Percentiles rank a stretch among this genome's conserved stretches.
phyloP scores from a whole-genome alignment of 2,329 filamentous ascomycete species.

The Aspergillus arachidicola region DNA sequence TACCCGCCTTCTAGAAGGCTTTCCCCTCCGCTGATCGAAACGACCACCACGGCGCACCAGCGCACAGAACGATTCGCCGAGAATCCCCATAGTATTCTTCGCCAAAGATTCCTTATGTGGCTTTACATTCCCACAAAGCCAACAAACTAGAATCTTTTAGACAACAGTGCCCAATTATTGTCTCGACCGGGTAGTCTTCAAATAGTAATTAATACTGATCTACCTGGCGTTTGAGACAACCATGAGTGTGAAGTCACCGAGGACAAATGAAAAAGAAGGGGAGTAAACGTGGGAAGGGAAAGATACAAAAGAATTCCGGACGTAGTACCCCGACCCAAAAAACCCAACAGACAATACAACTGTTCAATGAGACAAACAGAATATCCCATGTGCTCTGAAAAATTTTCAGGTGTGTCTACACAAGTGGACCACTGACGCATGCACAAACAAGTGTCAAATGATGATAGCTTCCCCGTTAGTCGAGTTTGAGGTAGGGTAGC shows the following conservation, averaged over 20 bases:
- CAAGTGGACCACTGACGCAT: conserved; percentile 2
- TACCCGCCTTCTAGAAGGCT: conserved; percentile 1
- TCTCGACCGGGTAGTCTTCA: not conserved
- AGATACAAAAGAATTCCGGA: not conserved
- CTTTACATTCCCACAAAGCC: not conserved
- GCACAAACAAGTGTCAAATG: conserved; percentile 13
- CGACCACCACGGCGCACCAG: not conserved
- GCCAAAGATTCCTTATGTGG: not conserved
- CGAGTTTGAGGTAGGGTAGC: not conserved
- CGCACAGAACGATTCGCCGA: not conserved
- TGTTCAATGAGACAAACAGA: not conserved
- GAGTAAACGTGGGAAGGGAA: not conserved
- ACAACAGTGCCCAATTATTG: not conserved
- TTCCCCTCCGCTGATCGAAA: not conserved
- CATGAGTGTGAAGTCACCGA: not conserved
- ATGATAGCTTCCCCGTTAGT: conserved; percentile 3
- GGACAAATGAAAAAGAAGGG: not conserved
- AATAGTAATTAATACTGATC: not conserved
- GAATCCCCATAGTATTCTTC: not conserved
- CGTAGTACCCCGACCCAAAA: not conserved
- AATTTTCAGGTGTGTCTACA: not conserved
- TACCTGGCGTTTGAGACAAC: not conserved
- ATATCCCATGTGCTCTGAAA: not conserved
- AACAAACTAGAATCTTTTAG: not conserved
- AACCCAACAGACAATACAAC: not conserved